phyloP scores from a whole-genome alignment of 2,329 filamentous ascomycete species.

The Verticillium alfalfae region DNA sequence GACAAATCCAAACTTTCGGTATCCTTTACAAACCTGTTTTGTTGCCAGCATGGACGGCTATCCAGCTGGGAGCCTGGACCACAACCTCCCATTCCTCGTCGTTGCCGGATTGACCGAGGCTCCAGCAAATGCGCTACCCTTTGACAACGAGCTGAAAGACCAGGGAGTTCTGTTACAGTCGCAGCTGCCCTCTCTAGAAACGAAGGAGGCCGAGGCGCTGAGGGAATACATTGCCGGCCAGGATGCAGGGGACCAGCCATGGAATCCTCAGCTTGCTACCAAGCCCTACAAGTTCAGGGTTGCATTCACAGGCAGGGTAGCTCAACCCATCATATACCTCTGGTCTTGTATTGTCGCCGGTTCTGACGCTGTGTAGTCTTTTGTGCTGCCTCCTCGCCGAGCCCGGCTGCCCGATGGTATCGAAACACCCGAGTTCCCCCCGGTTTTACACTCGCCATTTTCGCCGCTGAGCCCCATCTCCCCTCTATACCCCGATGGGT shows the following conservation, averaged over 20 bases:
- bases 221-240: slow-evolving; percentile 59
- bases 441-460: slow-evolving; percentile 79
- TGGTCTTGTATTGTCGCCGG: slow-evolving; percentile 7
- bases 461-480: slow-evolving; percentile 85
- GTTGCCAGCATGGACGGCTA: slow-evolving; percentile 66
- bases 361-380: slow-evolving; percentile 35
- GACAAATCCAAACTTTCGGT: slow-evolving; percentile 18
- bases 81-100: slow-evolving; percentile 80
- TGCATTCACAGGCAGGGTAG: slow-evolving; percentile 73
- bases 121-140: slow-evolving; percentile 31
- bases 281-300: slow-evolving; percentile 60
- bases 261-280: slow-evolving; percentile 54
- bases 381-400: slow-evolving; percentile 52
- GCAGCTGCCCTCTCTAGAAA: slow-evolving; percentile 62
- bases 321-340: slow-evolving; percentile 18
- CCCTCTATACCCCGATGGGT: slow-evolving; percentile 79
- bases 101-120: slow-evolving; percentile 64
- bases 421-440: slow-evolving; percentile 38
- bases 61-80: slow-evolving; percentile 71
- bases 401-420: slow-evolving; percentile 47
- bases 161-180: slow-evolving; percentile 61
- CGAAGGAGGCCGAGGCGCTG: slow-evolving; percentile 59
- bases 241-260: slow-evolving; percentile 60
- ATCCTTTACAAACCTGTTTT: not conserved
- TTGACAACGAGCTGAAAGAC: slow-evolving; percentile 49